Conservation (phyloP, 225 moss, liverwort and hornwort genomes). For the Rhytidiadelphus loreus region DNA sequence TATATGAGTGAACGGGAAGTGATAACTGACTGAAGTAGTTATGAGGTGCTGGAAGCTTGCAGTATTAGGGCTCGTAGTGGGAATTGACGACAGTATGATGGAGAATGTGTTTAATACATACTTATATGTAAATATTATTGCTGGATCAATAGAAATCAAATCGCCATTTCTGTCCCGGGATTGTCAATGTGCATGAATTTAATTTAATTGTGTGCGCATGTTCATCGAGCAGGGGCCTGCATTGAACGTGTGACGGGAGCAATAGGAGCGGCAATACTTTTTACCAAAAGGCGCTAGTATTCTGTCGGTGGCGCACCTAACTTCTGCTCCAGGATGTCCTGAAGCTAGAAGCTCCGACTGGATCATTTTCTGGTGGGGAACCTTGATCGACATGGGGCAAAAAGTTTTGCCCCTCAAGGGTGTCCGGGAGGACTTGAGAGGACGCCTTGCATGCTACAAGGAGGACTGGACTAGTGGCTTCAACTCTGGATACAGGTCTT, state of each 20-base stretch:
- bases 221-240: neutral
- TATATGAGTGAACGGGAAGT: neutral
- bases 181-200: neutral
- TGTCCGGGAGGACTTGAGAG: slow-evolving; percentile 33
- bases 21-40: neutral
- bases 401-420: slow-evolving; percentile 28
- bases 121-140: neutral
- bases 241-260: neutral
- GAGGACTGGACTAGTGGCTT: slow-evolving; percentile 70
- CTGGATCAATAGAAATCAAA: neutral
- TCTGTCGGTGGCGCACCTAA: neutral
- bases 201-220: neutral
- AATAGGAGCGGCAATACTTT: neutral
- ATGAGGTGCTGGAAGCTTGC: neutral
- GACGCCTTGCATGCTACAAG: slow-evolving; percentile 47
- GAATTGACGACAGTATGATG: neutral
- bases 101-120: neutral
- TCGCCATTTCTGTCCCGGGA: neutral
- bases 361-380: neutral
- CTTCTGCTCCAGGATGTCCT: neutral
- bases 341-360: neutral
- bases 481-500: slow-evolving; percentile 51
- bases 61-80: neutral
- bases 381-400: slow-evolving; percentile 3
- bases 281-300: neutral